Base-by-base conservation (phyloP, 2,329 filamentous ascomycete species). In the Colletotrichum kahawae region DNA sequence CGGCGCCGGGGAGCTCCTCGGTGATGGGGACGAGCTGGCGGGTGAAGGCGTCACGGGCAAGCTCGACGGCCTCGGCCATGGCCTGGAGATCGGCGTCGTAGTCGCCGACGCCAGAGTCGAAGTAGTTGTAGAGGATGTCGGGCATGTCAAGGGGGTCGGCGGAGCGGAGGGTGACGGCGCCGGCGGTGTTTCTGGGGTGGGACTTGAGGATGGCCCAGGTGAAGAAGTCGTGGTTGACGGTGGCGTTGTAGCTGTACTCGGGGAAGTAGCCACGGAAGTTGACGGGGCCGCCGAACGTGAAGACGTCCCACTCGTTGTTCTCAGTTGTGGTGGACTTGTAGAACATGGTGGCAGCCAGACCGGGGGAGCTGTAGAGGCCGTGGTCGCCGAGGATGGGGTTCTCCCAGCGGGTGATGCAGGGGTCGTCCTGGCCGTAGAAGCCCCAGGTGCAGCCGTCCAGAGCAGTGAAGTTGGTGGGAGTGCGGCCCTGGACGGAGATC, bases 71-170 rank as follows among this genome's bases (percentile, higher is more conserved):
- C 79, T 94, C 91, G 36, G 86, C 84, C 16, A 92, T 77, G 1
- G 91, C 90, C 62, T 91, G 88, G 10, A 90, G 79, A 62, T 91
- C 87, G 36, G 86, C 84, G 0, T 82, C 82, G 5, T 85, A 83
- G 8, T 89, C 88, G 27, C 87, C 85, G 24, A 80, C 83, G 24
- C 89, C 89, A 0, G 85, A 84, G 62, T 88, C 86, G 83, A 90
- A 92, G 82, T 88, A 93, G 81, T 91, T 90, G 84, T 92, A 93
- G 65, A 85, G 85, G 77, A 95, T 93, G 7, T 89, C 81, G 0
- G 93, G 93, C 4, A 87, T 84, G 69, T 94, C 92, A 1, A 90
- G 89, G 0, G 93, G 93, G 79, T 95, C 89, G 0, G 88, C 83
- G 0, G 90, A 92, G 18, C 85, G 85, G 7, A 95, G 88, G 5